phyloP scores from a whole-genome alignment of 139 green algal genomes.

The Spirogloea muscicola region DNA sequence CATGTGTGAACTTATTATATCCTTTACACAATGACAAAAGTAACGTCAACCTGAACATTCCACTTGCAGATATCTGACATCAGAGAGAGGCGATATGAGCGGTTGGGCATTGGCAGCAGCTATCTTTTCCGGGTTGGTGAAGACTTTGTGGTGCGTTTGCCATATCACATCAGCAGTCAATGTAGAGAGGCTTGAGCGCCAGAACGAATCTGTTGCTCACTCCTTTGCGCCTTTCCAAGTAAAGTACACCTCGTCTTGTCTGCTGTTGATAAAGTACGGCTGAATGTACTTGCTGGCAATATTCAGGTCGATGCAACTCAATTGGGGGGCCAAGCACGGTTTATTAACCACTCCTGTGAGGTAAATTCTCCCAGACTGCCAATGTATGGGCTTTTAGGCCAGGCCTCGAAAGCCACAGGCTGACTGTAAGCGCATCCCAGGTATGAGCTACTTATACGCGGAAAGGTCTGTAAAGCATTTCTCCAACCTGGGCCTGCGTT shows the following conservation, averaged over 20 bases:
- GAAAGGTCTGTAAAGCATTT: too few species aligned
- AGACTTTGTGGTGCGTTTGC: conserved; percentile 39
- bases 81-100: conserved; percentile 69
- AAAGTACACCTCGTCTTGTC: too few species aligned
- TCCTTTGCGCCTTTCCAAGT: too few species aligned
- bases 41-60: neutral
- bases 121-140: conserved; percentile 70
- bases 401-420: too few species aligned
- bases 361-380: conserved; percentile 35
- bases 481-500: too few species aligned
- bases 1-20: neutral
- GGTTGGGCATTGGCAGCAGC: conserved; percentile 45
- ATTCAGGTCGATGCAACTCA: conserved; percentile 66
- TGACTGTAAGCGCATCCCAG: too few species aligned
- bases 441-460: too few species aligned
- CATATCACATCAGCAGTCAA: too few species aligned
- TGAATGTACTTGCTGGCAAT: too few species aligned
- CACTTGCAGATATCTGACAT: conserved; percentile 39
- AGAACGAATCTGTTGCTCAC: too few species aligned
- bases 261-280: too few species aligned
- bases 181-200: neutral
- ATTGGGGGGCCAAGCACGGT: conserved; percentile 65
- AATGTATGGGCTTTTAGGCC: too few species aligned
- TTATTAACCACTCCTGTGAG: conserved; percentile 91
- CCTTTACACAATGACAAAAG: neutral